Conservation (phyloP, 179 eudicot genomes). For the Gypsophila paniculata region DNA sequence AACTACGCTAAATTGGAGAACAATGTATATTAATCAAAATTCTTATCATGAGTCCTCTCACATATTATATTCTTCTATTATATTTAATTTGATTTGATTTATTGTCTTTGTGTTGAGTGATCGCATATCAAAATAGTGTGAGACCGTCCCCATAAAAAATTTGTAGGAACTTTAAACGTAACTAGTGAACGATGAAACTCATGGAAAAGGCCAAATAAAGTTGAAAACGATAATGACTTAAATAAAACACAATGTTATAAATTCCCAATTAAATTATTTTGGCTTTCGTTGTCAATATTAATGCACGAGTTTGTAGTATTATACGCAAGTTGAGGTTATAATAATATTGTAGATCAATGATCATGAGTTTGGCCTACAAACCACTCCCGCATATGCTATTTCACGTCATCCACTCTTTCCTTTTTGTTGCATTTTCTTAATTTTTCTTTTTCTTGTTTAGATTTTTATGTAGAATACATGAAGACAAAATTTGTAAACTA, state of each 20-base stretch:
- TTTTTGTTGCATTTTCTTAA: not conserved
- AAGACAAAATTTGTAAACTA: no score
- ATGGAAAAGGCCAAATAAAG: conserved; percentile 3
- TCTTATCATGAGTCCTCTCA: no score
- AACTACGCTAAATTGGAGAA: no score
- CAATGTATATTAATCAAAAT: no score
- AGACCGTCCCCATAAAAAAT: no score
- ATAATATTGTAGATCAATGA: not conserved
- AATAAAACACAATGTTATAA: not conserved
- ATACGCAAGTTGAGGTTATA: conserved; percentile 16
- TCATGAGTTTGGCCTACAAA: conserved; percentile 8
- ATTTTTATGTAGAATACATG: not conserved
- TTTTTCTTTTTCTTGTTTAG: no score
- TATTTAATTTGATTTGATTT: no score
- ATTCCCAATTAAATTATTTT: not conserved
- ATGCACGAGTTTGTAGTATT: conserved; percentile 9
- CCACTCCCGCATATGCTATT: conserved; percentile 1
- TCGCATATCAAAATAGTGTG: no score
- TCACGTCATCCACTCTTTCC: not conserved
- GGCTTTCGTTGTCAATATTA: conserved; percentile 16
- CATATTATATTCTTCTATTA: no score
- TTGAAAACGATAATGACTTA: conserved; percentile 10
- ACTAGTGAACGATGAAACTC: not conserved
- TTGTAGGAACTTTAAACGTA: no score
- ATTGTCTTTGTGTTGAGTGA: no score